A percentile compares a stretch with the other conserved stretches of the same genome.
Evolutionary conservation across 129 eudicot species (phyloP).

Genomic region (Scalesia atractyloides): DNA sequence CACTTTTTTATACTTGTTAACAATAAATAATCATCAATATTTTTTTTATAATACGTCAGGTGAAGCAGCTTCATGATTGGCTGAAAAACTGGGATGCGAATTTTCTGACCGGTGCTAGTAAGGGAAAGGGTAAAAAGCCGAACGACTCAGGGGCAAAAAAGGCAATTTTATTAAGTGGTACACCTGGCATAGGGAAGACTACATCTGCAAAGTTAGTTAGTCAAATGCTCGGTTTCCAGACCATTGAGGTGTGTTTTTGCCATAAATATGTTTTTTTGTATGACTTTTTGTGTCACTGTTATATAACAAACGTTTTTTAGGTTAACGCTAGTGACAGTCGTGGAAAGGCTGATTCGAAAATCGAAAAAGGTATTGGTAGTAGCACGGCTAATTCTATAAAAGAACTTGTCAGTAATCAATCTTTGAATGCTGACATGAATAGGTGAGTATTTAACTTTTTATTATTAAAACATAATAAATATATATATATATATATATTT

Average conservation of each 20-base stretch:
- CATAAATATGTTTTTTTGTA: background rate
- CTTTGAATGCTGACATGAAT: conserved; percentile 53
- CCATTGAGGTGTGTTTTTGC: conserved; percentile 65
- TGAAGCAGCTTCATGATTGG: conserved; percentile 90
- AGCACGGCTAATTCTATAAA: conserved; percentile 86
- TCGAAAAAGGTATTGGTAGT: conserved; percentile 90
- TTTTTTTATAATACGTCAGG: conserved; percentile 41
- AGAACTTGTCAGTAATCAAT: conserved; percentile 86
- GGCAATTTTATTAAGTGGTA: conserved; percentile 80
- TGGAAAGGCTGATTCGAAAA: conserved; percentile 90
- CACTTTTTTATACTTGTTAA: background rate
- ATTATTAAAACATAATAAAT: background rate
- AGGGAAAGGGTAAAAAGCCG: conserved; percentile 77
- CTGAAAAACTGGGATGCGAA: conserved; percentile 66
- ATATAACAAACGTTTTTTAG: conserved; percentile 35
- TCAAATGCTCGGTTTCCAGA: conserved; percentile 86
- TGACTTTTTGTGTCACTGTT: conserved; percentile 5
- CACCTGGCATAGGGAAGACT: conserved; percentile 98
- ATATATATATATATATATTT: background rate
- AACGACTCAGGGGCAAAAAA: conserved; percentile 70
- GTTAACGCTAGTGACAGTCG: conserved; percentile 98
- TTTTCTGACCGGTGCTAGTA: conserved; percentile 49
- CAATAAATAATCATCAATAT: conserved; percentile 5
- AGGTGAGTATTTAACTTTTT: conserved; percentile 52
- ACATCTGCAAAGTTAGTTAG: conserved; percentile 89